A percentile compares a stretch with the other conserved stretches of the same genome.
These are phyloP conservation scores for Nakazawaea sp. DNA, from an alignment of 805 yeast genomes.

Conservation along the genomic window DNA sequence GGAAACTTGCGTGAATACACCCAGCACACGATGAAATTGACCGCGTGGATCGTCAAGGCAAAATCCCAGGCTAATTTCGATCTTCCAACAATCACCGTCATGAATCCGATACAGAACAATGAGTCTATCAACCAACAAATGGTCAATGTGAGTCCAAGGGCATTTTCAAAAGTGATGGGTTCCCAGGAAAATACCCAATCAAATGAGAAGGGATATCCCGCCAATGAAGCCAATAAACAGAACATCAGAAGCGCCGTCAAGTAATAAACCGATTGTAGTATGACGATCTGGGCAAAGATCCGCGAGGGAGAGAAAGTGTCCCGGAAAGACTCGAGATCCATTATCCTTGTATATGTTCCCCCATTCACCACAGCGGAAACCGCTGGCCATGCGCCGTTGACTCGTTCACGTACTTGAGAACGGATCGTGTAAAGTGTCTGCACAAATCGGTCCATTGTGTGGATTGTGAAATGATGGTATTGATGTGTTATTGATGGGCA, in stretches of 20 bases:
- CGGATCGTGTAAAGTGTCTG: slow-evolving; percentile 1
- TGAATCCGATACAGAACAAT: slow-evolving; percentile 73
- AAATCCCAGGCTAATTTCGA: slow-evolving; percentile 95
- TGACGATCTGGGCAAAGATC: slow-evolving; percentile 63
- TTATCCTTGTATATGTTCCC: slow-evolving; percentile 10
- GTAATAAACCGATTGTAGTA: slow-evolving; percentile 77
- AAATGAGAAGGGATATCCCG: slow-evolving; percentile 63
- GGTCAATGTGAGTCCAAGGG: slow-evolving; percentile 72
- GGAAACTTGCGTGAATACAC: slow-evolving; percentile 64
- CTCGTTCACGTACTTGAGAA: neutral
- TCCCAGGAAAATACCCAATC: slow-evolving; percentile 82
- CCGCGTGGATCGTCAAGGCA: slow-evolving; percentile 85
- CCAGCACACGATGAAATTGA: slow-evolving; percentile 69
- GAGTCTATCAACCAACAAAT: slow-evolving; percentile 80
- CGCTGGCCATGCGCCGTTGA: neutral
- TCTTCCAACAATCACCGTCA: slow-evolving; percentile 84
- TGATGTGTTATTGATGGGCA: neutral
- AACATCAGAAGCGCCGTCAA: slow-evolving; percentile 62
- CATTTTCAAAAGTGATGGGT: slow-evolving; percentile 61
- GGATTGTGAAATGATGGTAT: neutral
- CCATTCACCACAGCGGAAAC: neutral
- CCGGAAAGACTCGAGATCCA: slow-evolving; percentile 20
- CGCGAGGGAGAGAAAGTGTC: slow-evolving; percentile 43
- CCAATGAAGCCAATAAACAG: slow-evolving; percentile 54
- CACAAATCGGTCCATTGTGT: neutral